Conservation (phyloP, 192 early-diverging fungal genomes). For the Obelidium mucronatum region DNA sequence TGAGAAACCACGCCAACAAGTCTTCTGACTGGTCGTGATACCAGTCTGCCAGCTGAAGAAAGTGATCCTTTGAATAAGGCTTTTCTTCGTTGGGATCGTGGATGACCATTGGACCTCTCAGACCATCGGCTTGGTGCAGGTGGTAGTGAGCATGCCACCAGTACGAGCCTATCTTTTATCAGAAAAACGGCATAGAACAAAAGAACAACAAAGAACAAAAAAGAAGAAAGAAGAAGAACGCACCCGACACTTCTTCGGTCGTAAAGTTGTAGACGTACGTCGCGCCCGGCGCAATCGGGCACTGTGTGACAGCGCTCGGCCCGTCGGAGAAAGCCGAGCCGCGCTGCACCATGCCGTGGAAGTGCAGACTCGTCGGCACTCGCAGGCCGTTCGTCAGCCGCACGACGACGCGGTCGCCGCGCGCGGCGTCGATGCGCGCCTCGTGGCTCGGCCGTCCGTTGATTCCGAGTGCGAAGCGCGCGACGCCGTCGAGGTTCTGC, state of each 20-base stretch:
- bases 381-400: conserved; percentile 32
- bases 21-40: conserved; percentile 59
- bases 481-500: conserved; percentile 26
- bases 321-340: conserved; percentile 77
- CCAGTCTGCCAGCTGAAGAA: conserved; percentile 75
- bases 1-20: conserved; percentile 62
- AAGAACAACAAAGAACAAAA: conserved; percentile 79
- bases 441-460: conserved; percentile 12
- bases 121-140: conserved; percentile 77
- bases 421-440: conserved; percentile 20
- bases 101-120: conserved; percentile 75
- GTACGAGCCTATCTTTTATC: no score
- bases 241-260: conserved; percentile 65
- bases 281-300: conserved; percentile 70
- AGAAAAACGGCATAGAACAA: no score
- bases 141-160: conserved; percentile 39
- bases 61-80: conserved; percentile 74
- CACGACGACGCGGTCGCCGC: conserved; percentile 36
- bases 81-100: conserved; percentile 68
- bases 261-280: conserved; percentile 77
- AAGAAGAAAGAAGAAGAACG: no score
- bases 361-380: conserved; percentile 70
- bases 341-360: conserved; percentile 80
- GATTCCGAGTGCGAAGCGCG: conserved; percentile 17
- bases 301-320: conserved; percentile 74